Evolutionary conservation across 2,329 filamentous ascomycete species (phyloP).

Genomic region (Cladosporium velox): DNA sequence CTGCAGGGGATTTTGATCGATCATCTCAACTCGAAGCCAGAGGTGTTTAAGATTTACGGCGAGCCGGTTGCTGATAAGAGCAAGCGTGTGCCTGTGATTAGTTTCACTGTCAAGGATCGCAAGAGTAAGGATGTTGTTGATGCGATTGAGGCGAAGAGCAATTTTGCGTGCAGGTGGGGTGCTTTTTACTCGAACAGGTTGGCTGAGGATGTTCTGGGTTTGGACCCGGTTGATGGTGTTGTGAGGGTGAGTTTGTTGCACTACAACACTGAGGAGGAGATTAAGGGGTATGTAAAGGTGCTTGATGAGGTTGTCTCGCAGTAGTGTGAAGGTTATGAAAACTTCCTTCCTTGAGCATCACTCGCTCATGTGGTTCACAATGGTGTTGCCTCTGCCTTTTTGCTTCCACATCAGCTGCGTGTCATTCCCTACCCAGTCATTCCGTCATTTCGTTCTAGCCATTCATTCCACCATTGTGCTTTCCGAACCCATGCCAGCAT

Average conservation of each 20-base stretch:
- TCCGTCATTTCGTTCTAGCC: not conserved
- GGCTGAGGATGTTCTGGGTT: conserved; percentile 58
- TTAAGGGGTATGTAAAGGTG: conserved; percentile 54
- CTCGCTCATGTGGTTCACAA: not conserved
- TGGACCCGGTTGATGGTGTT: conserved; percentile 62
- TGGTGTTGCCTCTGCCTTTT: not conserved
- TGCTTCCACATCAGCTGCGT: not conserved
- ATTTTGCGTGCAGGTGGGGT: conserved; percentile 67
- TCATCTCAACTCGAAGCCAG: conserved; percentile 56
- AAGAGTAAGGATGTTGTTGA: conserved; percentile 62
- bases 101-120: conserved; percentile 62
- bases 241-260: conserved; percentile 71
- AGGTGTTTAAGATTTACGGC: conserved; percentile 60
- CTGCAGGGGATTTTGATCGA: conserved; percentile 61
- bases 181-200: conserved; percentile 69
- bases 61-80: conserved; percentile 51
- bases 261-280: conserved; percentile 70
- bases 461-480: not conserved
- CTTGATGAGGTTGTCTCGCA: conserved; percentile 50
- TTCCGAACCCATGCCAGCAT: not conserved
- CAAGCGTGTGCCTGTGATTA: conserved; percentile 65
- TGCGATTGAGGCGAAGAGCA: conserved; percentile 59
- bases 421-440: not conserved
- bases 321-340: not conserved
- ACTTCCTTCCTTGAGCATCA: not conserved